Base-by-base conservation (phyloP, 2,329 filamentous ascomycete species). In the Ophiostoma fasciatum region DNA sequence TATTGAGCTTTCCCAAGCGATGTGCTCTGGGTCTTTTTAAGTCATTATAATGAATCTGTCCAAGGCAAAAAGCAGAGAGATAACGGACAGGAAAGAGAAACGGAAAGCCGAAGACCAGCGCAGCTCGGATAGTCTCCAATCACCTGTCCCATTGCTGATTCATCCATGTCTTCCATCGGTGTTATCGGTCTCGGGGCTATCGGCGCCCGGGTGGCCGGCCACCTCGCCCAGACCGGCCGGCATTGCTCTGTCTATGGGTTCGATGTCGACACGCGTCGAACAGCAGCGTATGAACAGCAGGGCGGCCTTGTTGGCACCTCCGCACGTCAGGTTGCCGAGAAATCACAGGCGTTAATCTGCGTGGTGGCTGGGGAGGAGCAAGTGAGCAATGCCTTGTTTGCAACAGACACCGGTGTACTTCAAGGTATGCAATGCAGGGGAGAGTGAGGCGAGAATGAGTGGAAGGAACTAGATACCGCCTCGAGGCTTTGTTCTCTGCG, bases 141-240 rank as follows among this genome's bases (percentile, higher is more conserved):
- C n/a, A n/a, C n/a, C n/a, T n/a, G n/a, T n/a, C n/a, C n/a, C n/a
- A n/a, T n/a, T n/a, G n/a, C n/a, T n/a, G n/a, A n/a, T n/a, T n/a
- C n/a, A n/a, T n/a, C n/a, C n/a, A n/a, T n/a, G n/a, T n/a, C 30
- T 11, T 48, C 51, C 8, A 46, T 80, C 37, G 69, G 71, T 43
- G 82, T 82, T 57, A 75, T 78, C 42, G 79, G 79, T 60, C 74
- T 84, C 3, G 79, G 79, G 38, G 78, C 78, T 55, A 83, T 84
- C 78, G 79, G 79, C 49, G 79, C 82, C 52, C 79, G 78, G 49
- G 83, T 84, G 78, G 79, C 80, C 43, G 78, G 70, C 41, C 69
- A 82, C 50, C 68, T 84, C 31, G 62, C 82, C 47, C 72, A 73
- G 45, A 58, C 68, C 43, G 74, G 75, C 37, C 67, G 38, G 14